Evolutionary conservation across 192 early-diverging fungal genomes (phyloP), one percentile per base, ranked within the genome.

Genomic region (Chytriomyces confervae): DNA sequence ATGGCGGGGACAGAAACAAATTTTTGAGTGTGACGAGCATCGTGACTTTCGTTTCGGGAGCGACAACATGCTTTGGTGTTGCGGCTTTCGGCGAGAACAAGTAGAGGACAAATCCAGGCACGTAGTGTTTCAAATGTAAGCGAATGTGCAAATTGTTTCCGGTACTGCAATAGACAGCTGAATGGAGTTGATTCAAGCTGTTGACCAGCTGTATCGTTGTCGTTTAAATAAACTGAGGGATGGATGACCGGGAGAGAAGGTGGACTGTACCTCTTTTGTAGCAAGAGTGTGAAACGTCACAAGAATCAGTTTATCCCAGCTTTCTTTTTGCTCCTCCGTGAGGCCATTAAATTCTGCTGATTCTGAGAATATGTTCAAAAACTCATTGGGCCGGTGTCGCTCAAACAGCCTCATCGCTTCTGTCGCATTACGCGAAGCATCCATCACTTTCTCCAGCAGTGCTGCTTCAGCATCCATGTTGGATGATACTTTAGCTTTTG

Each of bases 251-350:
- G 23, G 13, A 48, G 47, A 66, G 16, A 43, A 36, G 1, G 36
- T 20, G 27, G 27, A 20, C 23, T 16, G 16, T 62, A 72, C 48
- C 61, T 79, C 77, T 46, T 72, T 61, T 11, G 69, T 16, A 6
- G 29, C 69, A 44, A 79, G 69, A 49, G 72, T 72, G n/a, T 66
- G 51, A 50, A 79, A 79, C 18, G 51, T 72, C 20, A 79, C 70
- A 3, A 72, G 60, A 20, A 72, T 16, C 2, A 79, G 29, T 24
- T 49, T 62, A 11, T 79, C 70, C 77, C 68, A 72, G 7, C 29
- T 13, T 45, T 65, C 75, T 48, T 20, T 9, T 16, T 62, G 8
- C 23, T 76, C 65, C 23, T 13, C 10, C 45, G 24, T n/a, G 11
- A 67, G 29, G 18, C 27, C 76, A 0, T 9, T 43, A 8, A 53